phyloP scores from a whole-genome alignment of 345 rosid genomes.

The Eucalyptus regnans region DNA sequence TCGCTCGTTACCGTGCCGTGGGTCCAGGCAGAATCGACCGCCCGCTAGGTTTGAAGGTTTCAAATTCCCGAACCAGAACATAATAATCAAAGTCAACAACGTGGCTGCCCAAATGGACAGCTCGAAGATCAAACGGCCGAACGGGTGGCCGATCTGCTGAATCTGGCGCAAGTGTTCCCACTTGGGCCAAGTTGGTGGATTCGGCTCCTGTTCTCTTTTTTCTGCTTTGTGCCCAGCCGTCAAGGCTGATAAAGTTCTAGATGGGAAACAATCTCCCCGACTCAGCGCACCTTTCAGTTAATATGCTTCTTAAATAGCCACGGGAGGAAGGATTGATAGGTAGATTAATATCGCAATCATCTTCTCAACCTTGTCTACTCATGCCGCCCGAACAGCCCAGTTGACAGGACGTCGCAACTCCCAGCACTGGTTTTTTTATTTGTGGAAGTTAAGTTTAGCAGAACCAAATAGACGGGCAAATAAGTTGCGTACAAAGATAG shows the following conservation, averaged over 20 bases:
- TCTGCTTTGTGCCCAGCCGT: not conserved
- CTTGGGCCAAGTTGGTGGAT: not conserved
- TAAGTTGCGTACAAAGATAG: not conserved
- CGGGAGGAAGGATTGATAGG: not conserved
- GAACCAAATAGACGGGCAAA: not conserved
- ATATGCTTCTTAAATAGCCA: not conserved
- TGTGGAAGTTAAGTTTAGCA: not conserved
- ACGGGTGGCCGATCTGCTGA: not conserved
- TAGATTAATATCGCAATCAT: not conserved
- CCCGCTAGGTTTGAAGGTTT: not conserved
- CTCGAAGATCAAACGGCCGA: not conserved
- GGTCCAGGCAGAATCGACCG: not conserved
- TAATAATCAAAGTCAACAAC: not conserved
- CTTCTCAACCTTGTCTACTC: not conserved
- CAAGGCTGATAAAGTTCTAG: not conserved
- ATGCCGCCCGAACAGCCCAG: not conserved
- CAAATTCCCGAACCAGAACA: not conserved
- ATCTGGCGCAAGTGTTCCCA: not conserved
- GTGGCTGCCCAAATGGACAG: not conserved
- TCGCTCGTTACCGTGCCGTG: not conserved
- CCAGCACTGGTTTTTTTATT: not conserved
- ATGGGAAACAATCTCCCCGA: not conserved
- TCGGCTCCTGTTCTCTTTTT: not conserved
- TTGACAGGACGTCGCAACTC: not conserved
- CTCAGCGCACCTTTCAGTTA: not conserved